A percentile compares a stretch with the other conserved stretches of the same genome.
phyloP scores from a whole-genome alignment of 225 moss, liverwort and hornwort genomes.

The Sphagnum tenellum region DNA sequence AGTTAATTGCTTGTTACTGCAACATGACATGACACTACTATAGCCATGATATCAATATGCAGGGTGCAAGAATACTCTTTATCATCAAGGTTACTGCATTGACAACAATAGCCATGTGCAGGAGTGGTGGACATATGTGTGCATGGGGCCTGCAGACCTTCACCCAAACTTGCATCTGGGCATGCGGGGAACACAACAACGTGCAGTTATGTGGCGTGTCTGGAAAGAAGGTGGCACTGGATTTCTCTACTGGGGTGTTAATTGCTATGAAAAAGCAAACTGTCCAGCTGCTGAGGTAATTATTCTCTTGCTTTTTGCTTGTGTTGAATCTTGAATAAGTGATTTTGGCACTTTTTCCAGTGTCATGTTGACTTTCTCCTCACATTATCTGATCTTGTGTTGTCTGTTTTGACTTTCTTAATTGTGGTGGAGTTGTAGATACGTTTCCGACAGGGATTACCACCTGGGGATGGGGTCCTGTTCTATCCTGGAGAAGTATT shows the following conservation, averaged over 20 bases:
- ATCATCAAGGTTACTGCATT: background rate
- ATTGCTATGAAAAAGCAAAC: constrained; percentile 81
- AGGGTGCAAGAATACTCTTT: background rate
- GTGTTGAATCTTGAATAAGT: too few relatives aligned
- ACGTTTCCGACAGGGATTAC: constrained; percentile 72
- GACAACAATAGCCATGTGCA: constrained; percentile 10
- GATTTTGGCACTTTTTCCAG: too few relatives aligned
- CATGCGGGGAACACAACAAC: constrained; percentile 87
- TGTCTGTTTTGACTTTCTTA: background rate
- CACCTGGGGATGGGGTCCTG: constrained; percentile 82
- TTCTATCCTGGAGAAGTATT: constrained; percentile 90
- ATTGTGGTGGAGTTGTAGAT: constrained; percentile 30
- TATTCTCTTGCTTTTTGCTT: background rate
- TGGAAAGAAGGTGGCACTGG: constrained; percentile 85
- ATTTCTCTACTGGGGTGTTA: constrained; percentile 77
- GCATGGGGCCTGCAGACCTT: constrained; percentile 89
- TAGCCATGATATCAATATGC: background rate
- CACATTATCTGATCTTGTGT: too few relatives aligned
- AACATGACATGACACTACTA: too few relatives aligned
- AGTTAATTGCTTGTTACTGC: too few relatives aligned
- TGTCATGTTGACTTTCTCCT: too few relatives aligned
- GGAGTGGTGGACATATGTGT: constrained; percentile 98
- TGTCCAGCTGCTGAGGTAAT: constrained; percentile 72
- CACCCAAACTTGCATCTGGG: constrained; percentile 93
- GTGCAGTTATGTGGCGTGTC: constrained; percentile 80